Base-by-base conservation (phyloP, 192 early-diverging fungal genomes). In the Lobosporangium transversale region DNA sequence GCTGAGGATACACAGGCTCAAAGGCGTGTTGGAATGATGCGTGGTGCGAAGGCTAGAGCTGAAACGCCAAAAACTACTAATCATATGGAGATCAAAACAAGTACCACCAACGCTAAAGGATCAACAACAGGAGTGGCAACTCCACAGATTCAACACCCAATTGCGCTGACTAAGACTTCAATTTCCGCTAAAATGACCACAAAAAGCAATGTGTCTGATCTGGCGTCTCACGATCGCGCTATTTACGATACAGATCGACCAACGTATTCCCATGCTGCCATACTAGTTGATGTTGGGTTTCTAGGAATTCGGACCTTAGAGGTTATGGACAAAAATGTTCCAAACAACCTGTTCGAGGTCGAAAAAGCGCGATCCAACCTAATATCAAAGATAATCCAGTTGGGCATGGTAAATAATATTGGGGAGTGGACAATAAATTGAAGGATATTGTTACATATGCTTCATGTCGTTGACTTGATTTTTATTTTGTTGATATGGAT, bases 291-390 rank as follows among this genome's bases (percentile, higher is more conserved):
- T 26, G 48, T 76, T 40, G 54, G 73, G 15, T 76, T 76, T 23
- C 23, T 76, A 11, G 32, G 56, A 1, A 36, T 76, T 4, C 26
- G 52, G 14, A 33, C 53, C 1, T 40, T 76, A 27, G 73, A 76
- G 36, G 17, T 33, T 0, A 49, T 76, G 42, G 55, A 54, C 17
- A 20, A 15, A 1, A 29, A 31, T 3, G 31, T 51, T 1, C 18
- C 64, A 1, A 45, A 52, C 3, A 47, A 8, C 0, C 31, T 62
- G n/a, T 76, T 87, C 31, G 86, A 87, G 40, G 66, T 87, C 23
- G 83, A 85, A 54, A 87, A 87, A 29, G 79, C 83, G 18, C 59
- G 69, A 4, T 87, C 84, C 3, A 87, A 87, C 40, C 27, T 87
- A 8, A 82, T 81, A 20, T 64, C 82, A 26, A 87, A 84, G 55